Evolutionary conservation across 75 land plant species (phyloP).

Genomic region (Azolla pinnata): DNA sequence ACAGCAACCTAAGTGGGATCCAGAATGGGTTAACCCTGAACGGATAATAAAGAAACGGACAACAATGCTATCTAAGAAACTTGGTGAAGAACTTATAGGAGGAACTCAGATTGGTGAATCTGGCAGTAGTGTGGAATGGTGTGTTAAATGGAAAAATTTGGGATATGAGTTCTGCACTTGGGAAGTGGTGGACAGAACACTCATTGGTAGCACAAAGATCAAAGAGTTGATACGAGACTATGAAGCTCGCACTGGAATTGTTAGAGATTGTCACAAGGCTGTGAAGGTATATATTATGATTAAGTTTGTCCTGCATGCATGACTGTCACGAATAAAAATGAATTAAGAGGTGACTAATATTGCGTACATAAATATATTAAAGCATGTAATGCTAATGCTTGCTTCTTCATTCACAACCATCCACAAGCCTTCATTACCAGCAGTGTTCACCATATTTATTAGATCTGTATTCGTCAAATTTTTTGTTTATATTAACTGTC

Average conservation of each 20-base stretch:
- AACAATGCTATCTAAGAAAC: slow-evolving; percentile 13
- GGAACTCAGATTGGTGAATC: not conserved
- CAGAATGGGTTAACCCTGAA: slow-evolving; percentile 59
- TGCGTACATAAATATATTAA: too few relatives aligned
- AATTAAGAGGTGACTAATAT: too few relatives aligned
- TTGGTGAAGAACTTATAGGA: not conserved
- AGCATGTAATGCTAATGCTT: too few relatives aligned
- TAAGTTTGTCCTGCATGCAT: not conserved
- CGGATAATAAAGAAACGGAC: slow-evolving; percentile 49
- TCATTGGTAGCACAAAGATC: slow-evolving; percentile 28
- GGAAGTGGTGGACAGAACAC: slow-evolving; percentile 46
- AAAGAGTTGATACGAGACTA: slow-evolving; percentile 32
- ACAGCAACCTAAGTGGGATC: slow-evolving; percentile 29
- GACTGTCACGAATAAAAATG: too few relatives aligned
- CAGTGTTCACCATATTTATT: too few relatives aligned
- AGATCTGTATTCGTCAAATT: too few relatives aligned
- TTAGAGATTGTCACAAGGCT: slow-evolving; percentile 5
- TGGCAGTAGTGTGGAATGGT: slow-evolving; percentile 42
- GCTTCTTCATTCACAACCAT: too few relatives aligned
- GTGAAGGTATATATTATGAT: not conserved
- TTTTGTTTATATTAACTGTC: too few relatives aligned
- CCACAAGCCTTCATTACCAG: too few relatives aligned
- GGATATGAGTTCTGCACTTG: slow-evolving; percentile 68
- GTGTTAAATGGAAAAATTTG: slow-evolving; percentile 72
- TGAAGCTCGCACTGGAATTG: slow-evolving; percentile 37